phyloP scores from a whole-genome alignment of 306 rosid genomes.

The Quercus bicolor region DNA sequence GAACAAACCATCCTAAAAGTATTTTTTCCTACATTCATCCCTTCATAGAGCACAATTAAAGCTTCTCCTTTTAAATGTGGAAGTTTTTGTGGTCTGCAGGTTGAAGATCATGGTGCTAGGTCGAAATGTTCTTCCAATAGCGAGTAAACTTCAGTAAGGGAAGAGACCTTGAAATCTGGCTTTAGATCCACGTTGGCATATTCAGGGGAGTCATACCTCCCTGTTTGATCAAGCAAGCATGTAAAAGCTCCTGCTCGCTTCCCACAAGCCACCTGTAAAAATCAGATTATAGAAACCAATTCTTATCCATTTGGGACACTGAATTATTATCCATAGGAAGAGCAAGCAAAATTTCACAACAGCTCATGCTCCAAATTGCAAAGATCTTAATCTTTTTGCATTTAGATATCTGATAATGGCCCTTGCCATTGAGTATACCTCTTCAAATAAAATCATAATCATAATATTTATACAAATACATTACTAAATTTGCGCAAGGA shows the following conservation, averaged over 20 bases:
- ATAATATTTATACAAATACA: background rate
- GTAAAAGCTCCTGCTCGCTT: constrained; percentile 83
- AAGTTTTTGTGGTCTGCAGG: background rate
- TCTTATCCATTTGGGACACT: background rate
- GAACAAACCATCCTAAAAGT: background rate
- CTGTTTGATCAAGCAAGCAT: constrained; percentile 82
- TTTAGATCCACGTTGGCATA: constrained; percentile 39
- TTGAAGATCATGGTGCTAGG: constrained; percentile 50
- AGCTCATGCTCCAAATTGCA: background rate
- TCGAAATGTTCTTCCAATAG: constrained; percentile 66
- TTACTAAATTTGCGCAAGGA: background rate
- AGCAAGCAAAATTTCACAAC: background rate
- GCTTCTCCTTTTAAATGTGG: background rate
- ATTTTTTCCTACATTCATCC: background rate
- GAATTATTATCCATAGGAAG: background rate
- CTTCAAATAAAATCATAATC: background rate
- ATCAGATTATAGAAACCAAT: constrained; percentile 1
- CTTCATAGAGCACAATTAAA: constrained; percentile 14
- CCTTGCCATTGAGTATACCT: background rate
- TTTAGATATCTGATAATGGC: background rate
- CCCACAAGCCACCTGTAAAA: constrained; percentile 72
- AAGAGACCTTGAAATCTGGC: constrained; percentile 85
- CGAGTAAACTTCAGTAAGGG: constrained; percentile 58
- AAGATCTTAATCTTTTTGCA: background rate
- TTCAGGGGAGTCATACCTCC: constrained; percentile 61